A percentile compares a stretch with the other conserved stretches of the same genome.
phyloP scores from a whole-genome alignment of 306 rosid species.

The Heteromeles arbutifolia region DNA sequence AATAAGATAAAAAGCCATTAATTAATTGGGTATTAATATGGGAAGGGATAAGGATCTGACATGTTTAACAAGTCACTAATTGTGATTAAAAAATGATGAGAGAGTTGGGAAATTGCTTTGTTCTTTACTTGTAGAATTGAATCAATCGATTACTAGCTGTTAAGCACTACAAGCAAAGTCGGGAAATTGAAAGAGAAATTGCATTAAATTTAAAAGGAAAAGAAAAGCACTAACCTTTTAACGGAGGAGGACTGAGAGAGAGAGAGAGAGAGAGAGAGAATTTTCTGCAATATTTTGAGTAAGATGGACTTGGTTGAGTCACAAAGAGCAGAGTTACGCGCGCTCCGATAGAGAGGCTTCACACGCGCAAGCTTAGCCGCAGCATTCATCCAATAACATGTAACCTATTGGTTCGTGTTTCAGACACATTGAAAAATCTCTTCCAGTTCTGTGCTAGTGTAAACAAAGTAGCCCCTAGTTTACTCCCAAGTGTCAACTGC shows the following conservation, averaged over 20 bases:
- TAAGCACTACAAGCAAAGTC: not conserved
- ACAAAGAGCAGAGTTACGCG: slow-evolving; percentile 3
- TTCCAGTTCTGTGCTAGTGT: no score
- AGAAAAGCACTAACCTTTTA: not conserved
- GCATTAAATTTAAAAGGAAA: not conserved
- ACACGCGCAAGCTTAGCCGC: not conserved
- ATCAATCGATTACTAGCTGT: not conserved
- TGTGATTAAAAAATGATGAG: not conserved
- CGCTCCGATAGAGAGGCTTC: not conserved
- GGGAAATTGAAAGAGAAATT: not conserved
- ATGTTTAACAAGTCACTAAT: slow-evolving; percentile 1
- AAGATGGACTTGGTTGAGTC: slow-evolving; percentile 2
- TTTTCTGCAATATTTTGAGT: slow-evolving; percentile 3
- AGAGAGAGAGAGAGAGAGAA: not conserved
- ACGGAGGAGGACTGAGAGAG: not conserved
- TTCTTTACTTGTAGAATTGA: slow-evolving; percentile 11
- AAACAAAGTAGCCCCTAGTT: not conserved
- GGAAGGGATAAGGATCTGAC: slow-evolving; percentile 28
- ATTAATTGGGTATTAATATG: slow-evolving; percentile 2
- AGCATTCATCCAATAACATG: not conserved
- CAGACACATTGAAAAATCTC: no score
- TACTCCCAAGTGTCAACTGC: no score
- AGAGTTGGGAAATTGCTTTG: not conserved
- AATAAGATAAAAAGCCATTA: not conserved
- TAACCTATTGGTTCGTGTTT: rapidly evolving